These are phyloP conservation scores for Cunninghamia lanceolata DNA, from an alignment of 75 land plant species.

Conservation along the genomic window DNA sequence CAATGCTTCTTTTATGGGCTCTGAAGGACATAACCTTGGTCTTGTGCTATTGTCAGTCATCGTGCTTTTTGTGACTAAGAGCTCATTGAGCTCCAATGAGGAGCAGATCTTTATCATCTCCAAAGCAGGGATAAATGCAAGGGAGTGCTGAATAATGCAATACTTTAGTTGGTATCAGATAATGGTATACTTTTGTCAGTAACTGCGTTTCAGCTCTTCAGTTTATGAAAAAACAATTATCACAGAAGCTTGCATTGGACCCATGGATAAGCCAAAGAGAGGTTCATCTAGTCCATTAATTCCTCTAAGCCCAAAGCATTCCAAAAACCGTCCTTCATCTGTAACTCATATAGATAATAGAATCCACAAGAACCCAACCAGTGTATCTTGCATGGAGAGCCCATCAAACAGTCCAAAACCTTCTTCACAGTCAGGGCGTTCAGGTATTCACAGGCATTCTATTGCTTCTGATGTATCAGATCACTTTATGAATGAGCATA, in stretches of 20 bases:
- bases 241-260: neutral
- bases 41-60: neutral
- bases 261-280: conserved; percentile 2
- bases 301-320: neutral
- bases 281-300: neutral
- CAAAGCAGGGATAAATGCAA: neutral
- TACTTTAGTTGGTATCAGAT: neutral
- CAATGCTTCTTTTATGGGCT: neutral
- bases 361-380: neutral
- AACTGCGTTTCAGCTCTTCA: conserved; percentile 4
- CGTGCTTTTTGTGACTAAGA: neutral
- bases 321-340: conserved; percentile 1
- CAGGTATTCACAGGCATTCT: neutral
- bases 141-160: neutral
- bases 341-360: neutral
- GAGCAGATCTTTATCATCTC: neutral
- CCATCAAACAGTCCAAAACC: neutral
- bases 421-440: neutral
- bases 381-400: conserved; percentile 1
- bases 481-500: neutral
- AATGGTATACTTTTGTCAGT: neutral
- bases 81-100: neutral
- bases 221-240: neutral
- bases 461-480: conserved; percentile 4
- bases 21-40: neutral